Conservation (phyloP, 495 filamentous ascomycete genomes). For the Talaromyces trachyspermus region DNA sequence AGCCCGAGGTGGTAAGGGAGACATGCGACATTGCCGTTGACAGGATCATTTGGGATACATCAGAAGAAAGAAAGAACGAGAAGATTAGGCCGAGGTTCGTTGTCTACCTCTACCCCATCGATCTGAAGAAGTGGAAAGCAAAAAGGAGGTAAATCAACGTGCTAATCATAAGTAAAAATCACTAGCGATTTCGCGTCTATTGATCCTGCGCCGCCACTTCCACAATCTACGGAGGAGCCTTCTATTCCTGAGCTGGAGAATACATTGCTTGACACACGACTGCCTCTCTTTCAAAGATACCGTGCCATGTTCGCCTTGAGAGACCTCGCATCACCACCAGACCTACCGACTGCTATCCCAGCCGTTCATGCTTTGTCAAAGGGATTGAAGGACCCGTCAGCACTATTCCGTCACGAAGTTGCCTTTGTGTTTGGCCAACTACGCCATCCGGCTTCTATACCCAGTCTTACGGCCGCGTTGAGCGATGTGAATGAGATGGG, state of each 20-base stretch:
- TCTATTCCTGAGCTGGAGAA: slow-evolving; percentile 67
- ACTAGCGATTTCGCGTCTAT: slow-evolving; percentile 87
- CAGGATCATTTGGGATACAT: slow-evolving; percentile 88
- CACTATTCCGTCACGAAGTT: slow-evolving; percentile 96
- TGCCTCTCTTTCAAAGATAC: slow-evolving; percentile 86
- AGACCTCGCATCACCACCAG: slow-evolving; percentile 85
- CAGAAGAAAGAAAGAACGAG: slow-evolving; percentile 61
- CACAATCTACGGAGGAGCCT: slow-evolving; percentile 48
- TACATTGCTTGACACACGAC: slow-evolving; percentile 66
- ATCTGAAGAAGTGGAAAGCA: no score
- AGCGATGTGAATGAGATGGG: slow-evolving; percentile 73
- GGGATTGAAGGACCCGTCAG: slow-evolving; percentile 78
- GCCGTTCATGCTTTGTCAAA: slow-evolving; percentile 80
- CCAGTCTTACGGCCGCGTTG: slow-evolving; percentile 70
- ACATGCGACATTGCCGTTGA: slow-evolving; percentile 96
- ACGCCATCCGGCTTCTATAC: slow-evolving; percentile 91
- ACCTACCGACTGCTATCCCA: slow-evolving; percentile 75
- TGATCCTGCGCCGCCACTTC: slow-evolving; percentile 86
- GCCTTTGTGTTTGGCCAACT: slow-evolving; percentile 98
- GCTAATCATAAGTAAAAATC: slow-evolving; percentile 9
- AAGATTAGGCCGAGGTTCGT: slow-evolving; percentile 68
- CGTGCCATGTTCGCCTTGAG: slow-evolving; percentile 96
- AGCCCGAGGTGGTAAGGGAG: slow-evolving; percentile 76
- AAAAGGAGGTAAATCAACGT: background rate
- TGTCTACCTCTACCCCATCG: background rate